phyloP scores from a whole-genome alignment of 179 eudicot species.

The Carnegiea gigantea region DNA sequence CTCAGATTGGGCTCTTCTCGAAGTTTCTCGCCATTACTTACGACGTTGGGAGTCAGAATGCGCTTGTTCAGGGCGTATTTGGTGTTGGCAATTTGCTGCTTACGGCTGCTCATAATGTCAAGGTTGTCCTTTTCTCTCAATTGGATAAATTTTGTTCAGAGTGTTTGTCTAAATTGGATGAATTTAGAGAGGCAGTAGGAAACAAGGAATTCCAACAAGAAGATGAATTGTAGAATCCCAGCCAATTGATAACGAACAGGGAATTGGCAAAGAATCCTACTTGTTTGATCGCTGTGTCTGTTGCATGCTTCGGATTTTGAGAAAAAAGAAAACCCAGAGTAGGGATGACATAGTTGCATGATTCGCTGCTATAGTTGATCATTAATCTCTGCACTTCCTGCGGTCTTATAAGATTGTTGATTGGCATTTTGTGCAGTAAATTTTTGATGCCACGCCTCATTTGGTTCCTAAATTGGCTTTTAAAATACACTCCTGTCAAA shows the following conservation, averaged over 20 bases:
- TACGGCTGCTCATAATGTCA: constrained; percentile 64
- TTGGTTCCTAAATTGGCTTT: no score
- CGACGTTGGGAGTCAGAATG: constrained; percentile 66
- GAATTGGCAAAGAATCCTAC: not conserved
- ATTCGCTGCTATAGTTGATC: no score
- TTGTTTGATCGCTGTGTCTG: not conserved
- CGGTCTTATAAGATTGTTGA: no score
- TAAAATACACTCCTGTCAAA: no score
- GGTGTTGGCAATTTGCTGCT: constrained; percentile 55
- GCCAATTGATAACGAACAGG: not conserved
- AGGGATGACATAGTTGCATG: no score
- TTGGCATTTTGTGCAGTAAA: no score
- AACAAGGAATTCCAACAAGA: no score
- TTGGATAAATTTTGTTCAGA: not conserved
- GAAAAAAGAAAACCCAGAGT: no score
- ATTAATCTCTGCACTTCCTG: no score
- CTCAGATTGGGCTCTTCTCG: constrained; percentile 53
- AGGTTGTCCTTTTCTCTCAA: constrained; percentile 42
- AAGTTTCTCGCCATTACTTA: constrained; percentile 60
- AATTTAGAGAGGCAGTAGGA: not conserved
- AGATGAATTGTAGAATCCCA: not conserved
- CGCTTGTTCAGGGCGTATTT: constrained; percentile 47
- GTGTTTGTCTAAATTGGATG: no score
- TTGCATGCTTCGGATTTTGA: no score
- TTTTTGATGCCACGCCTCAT: no score